Evolutionary conservation across 2,329 filamentous ascomycete genomes (phyloP).

Genomic region (Geosmithia morbida): DNA sequence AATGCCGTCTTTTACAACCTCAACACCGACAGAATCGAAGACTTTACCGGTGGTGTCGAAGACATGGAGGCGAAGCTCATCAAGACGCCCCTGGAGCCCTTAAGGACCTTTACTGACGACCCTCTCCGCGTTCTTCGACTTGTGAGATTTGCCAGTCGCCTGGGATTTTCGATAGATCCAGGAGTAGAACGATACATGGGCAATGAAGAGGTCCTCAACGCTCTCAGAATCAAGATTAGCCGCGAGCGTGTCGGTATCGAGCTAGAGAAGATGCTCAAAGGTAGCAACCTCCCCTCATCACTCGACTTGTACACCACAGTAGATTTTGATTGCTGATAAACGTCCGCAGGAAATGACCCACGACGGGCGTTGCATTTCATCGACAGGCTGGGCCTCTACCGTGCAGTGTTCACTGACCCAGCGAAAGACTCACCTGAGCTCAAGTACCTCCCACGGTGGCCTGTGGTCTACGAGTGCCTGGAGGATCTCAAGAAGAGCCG

Average conservation of each 20-base stretch:
- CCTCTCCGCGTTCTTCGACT: conserved; percentile 76
- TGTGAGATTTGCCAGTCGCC: conserved; percentile 77
- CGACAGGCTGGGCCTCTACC: conserved; percentile 52
- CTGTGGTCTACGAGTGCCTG: conserved; percentile 48
- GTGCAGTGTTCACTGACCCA: conserved; percentile 61
- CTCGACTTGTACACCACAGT: neutral
- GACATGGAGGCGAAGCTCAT: conserved; percentile 65
- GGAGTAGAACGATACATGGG: conserved; percentile 61
- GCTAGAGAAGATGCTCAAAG: conserved; percentile 80
- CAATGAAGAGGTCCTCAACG: conserved; percentile 60
- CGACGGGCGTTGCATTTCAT: conserved; percentile 48
- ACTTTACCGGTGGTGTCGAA: conserved; percentile 65
- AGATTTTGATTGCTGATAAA: neutral
- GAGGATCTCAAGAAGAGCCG: conserved; percentile 29
- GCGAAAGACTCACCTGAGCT: conserved; percentile 30
- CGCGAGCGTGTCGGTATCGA: conserved; percentile 80
- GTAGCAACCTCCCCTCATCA: conserved; percentile 17
- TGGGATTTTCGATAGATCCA: conserved; percentile 65
- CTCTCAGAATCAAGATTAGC: conserved; percentile 79
- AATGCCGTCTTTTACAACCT: conserved; percentile 96
- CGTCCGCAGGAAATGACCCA: conserved; percentile 38
- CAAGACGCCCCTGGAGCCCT: conserved; percentile 72
- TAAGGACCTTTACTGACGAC: conserved; percentile 89
- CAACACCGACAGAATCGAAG: conserved; percentile 64
- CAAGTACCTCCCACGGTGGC: conserved; percentile 48